A percentile compares a stretch with the other conserved stretches of the same genome.
Conservation (phyloP, 2,329 filamentous ascomycete species). For the Sclerotinia nivalis region DNA sequence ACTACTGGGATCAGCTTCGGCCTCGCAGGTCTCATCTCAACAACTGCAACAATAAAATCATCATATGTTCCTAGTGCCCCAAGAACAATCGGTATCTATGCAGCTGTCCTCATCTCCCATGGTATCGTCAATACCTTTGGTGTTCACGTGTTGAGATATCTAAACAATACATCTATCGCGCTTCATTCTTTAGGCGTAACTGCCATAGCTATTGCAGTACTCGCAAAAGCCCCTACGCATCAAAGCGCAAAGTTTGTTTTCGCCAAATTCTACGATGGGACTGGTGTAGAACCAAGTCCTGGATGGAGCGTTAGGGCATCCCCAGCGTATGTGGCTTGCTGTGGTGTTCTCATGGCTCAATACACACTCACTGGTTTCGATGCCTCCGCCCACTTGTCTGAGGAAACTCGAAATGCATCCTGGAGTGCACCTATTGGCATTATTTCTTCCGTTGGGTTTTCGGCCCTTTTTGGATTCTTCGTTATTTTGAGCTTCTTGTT, state of each 20-base stretch:
- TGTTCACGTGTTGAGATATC: constrained; percentile 54
- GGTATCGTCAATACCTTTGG: constrained; percentile 59
- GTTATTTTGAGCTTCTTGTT: constrained; percentile 59
- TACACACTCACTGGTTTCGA: constrained; percentile 58
- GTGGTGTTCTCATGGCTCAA: constrained; percentile 55
- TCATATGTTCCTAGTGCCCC: constrained; percentile 47
- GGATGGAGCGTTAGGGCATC: constrained; percentile 57
- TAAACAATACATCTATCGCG: constrained; percentile 58
- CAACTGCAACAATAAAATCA: constrained; percentile 48
- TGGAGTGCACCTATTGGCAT: constrained; percentile 61
- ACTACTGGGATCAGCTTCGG: constrained; percentile 52
- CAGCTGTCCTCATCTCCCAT: constrained; percentile 56
- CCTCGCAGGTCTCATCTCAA: constrained; percentile 49
- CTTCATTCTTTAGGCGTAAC: constrained; percentile 56
- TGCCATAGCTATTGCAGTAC: constrained; percentile 54
- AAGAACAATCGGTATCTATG: constrained; percentile 60
- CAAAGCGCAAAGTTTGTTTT: constrained; percentile 59
- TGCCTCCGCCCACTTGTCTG: constrained; percentile 56
- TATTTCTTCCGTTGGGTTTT: constrained; percentile 57
- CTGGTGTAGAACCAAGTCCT: constrained; percentile 44
- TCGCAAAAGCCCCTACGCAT: constrained; percentile 58
- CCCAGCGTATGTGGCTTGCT: constrained; percentile 55
- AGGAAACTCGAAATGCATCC: constrained; percentile 57
- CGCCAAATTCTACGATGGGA: constrained; percentile 54
- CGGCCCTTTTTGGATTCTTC: constrained; percentile 59